Conservation (phyloP, 192 early-diverging fungal genomes). For the Coemansia sp. region DNA sequence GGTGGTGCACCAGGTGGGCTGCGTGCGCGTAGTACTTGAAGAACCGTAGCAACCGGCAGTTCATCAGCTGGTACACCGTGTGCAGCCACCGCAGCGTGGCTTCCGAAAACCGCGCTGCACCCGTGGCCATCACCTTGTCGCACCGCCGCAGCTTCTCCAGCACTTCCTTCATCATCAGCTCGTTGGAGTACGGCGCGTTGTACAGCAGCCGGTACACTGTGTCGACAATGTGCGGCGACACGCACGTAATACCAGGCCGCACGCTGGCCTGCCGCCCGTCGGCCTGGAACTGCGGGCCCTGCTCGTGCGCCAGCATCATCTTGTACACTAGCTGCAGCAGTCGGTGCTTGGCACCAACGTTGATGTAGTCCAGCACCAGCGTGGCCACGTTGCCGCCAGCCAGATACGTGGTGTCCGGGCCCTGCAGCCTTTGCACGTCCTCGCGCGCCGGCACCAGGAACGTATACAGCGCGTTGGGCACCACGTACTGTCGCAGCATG, state of each 20-base stretch:
- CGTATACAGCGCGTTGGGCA: conserved; percentile 48
- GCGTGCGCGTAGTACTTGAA: conserved; percentile 70
- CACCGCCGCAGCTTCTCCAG: conserved; percentile 68
- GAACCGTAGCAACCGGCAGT: conserved; percentile 68
- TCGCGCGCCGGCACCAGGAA: conserved; percentile 45
- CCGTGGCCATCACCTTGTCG: conserved; percentile 61
- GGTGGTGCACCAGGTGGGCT: conserved; percentile 63
- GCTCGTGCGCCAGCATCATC: conserved; percentile 68
- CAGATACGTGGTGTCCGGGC: conserved; percentile 51
- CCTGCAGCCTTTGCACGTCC: conserved; percentile 30
- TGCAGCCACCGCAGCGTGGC: conserved; percentile 65
- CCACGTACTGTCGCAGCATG: conserved; percentile 43
- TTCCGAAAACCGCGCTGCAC: conserved; percentile 44
- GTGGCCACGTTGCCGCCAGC: conserved; percentile 64
- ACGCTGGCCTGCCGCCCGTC: conserved; percentile 47
- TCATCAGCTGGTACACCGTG: conserved; percentile 70
- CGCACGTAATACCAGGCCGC: conserved; percentile 56
- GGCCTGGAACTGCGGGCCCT: conserved; percentile 58
- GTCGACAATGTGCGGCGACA: conserved; percentile 71
- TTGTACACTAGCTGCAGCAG: conserved; percentile 67
- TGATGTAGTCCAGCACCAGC: conserved; percentile 67
- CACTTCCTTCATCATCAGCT: conserved; percentile 69
- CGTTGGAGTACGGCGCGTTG: conserved; percentile 71
- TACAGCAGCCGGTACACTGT: conserved; percentile 75
- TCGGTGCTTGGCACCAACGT: conserved; percentile 65